Conservation (phyloP, 1,284 basidiomycete genomes). For the Mycena citricolor region DNA sequence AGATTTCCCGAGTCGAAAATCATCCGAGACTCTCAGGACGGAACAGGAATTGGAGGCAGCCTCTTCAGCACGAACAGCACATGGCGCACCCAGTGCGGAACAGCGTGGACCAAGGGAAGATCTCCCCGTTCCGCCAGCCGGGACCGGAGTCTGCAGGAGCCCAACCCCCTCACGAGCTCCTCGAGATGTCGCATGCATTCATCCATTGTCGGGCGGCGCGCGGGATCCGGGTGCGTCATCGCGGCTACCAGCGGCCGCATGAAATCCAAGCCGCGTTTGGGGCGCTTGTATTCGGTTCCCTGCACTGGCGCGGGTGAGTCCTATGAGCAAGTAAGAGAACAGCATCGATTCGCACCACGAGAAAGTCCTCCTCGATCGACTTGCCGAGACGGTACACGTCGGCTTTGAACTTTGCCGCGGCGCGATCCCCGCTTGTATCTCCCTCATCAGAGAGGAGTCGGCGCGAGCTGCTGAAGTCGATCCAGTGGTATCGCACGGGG, state of each 20-base stretch:
- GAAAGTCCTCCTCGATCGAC: slow-evolving; percentile 28
- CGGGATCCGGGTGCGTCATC: slow-evolving; percentile 31
- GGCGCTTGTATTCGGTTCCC: background rate
- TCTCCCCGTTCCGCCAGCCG: no score
- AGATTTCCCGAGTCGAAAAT: no score
- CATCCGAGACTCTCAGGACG: no score
- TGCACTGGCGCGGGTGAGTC: background rate
- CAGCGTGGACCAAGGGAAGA: no score
- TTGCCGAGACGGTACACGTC: slow-evolving; percentile 40
- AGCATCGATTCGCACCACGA: slow-evolving; percentile 27
- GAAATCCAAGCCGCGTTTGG: slow-evolving; percentile 28
- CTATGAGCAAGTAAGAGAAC: background rate
- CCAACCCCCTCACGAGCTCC: background rate
- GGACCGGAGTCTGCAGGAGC: slow-evolving; percentile 16
- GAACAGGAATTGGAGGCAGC: no score
- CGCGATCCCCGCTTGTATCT: no score
- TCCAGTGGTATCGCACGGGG: slow-evolving; percentile 22
- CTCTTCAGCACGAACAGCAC: no score
- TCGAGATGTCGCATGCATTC: slow-evolving; percentile 26
- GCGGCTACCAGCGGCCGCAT: slow-evolving; percentile 27
- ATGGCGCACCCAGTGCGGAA: no score
- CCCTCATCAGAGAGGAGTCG: slow-evolving; percentile 4
- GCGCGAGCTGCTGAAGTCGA: slow-evolving; percentile 20
- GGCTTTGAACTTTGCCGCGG: slow-evolving; percentile 27
- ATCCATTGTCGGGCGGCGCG: slow-evolving; percentile 30